Evolutionary conservation across 2,329 filamentous ascomycete genomes (phyloP).

Genomic region (Calonectria multiphialidica): DNA sequence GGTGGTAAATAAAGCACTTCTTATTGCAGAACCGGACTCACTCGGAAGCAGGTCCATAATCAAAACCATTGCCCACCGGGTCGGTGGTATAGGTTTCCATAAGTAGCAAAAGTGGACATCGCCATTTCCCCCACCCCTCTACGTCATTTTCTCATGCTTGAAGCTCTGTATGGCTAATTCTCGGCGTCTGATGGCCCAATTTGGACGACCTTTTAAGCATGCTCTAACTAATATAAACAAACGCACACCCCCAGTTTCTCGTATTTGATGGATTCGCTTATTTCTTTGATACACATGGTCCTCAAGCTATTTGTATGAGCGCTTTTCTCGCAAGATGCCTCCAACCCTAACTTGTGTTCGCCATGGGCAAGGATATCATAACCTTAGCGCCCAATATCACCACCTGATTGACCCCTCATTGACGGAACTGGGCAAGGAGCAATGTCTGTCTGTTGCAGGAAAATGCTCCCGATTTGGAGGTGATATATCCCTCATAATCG

Average conservation of each 20-base stretch:
- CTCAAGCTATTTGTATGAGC: not conserved
- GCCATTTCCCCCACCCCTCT: not conserved
- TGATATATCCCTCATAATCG: not conserved
- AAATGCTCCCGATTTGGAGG: not conserved
- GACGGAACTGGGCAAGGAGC: not conserved
- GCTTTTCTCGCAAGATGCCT: not conserved
- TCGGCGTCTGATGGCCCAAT: not conserved
- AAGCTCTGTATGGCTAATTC: not conserved
- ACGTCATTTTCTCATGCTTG: not conserved
- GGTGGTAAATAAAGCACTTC: too few relatives aligned
- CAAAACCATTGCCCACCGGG: not conserved
- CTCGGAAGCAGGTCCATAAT: not conserved
- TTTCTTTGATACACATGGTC: not conserved
- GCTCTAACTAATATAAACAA: not conserved
- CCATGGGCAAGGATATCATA: not conserved
- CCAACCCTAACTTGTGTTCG: not conserved
- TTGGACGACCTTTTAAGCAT: not conserved
- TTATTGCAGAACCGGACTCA: too few relatives aligned
- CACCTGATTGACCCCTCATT: not conserved
- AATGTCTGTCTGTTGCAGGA: not conserved
- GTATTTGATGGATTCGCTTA: not conserved
- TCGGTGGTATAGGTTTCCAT: not conserved
- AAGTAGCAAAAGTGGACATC: not conserved
- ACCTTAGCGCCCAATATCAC: not conserved
- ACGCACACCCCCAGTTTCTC: not conserved